Conservation (phyloP, 257 asterid species). For the Jacaranda mimosifolia region DNA sequence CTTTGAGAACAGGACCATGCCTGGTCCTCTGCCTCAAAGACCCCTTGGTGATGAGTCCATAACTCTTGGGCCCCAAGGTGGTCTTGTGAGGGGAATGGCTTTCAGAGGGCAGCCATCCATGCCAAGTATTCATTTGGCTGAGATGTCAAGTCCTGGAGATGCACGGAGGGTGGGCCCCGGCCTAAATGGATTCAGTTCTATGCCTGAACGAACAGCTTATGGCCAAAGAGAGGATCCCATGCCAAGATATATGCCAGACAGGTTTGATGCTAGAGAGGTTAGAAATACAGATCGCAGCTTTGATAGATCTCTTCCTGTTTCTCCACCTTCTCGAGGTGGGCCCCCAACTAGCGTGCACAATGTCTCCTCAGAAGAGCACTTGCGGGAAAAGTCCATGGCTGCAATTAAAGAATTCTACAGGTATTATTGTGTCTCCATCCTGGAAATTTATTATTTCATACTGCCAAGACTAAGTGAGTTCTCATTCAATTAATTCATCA, state of each 20-base stretch:
- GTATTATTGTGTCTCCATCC: slow-evolving; percentile 47
- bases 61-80: slow-evolving; percentile 98
- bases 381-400: slow-evolving; percentile 70
- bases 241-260: slow-evolving; percentile 62
- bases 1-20: slow-evolving; percentile 59
- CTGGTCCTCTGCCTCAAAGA: slow-evolving; percentile 79
- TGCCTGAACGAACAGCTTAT: slow-evolving; percentile 62
- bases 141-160: slow-evolving; percentile 56
- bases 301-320: slow-evolving; percentile 46
- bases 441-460: neutral
- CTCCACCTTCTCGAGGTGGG: slow-evolving; percentile 55
- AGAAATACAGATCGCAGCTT: slow-evolving; percentile 43
- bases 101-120: slow-evolving; percentile 71
- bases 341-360: slow-evolving; percentile 43
- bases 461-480: neutral
- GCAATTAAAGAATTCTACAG: slow-evolving; percentile 94
- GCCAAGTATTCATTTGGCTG: slow-evolving; percentile 47
- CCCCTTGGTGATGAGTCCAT: slow-evolving; percentile 74
- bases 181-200: slow-evolving; percentile 60
- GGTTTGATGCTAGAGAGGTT: slow-evolving; percentile 51
- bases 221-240: slow-evolving; percentile 70
- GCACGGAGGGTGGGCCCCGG: slow-evolving; percentile 64
- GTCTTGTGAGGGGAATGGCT: slow-evolving; percentile 85
- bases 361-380: slow-evolving; percentile 69
- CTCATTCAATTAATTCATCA: neutral